Conservation (phyloP, 2,329 filamentous ascomycete genomes). For the Aspergillus pseudotamarii region DNA sequence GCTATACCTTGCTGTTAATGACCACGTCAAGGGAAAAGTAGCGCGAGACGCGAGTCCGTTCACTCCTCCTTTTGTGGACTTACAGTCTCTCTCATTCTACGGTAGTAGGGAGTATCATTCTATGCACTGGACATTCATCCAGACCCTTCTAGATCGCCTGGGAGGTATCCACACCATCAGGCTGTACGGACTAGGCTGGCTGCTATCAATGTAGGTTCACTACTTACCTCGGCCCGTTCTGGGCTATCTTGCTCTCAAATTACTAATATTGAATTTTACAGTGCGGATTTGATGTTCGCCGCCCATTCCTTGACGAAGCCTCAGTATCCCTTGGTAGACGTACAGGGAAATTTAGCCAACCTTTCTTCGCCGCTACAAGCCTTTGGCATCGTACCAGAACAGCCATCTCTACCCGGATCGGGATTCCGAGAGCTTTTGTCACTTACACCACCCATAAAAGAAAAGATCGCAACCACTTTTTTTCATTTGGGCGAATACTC, state of each 20-base stretch:
- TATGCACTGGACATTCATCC: slow-evolving; percentile 12
- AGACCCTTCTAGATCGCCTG: slow-evolving; percentile 6
- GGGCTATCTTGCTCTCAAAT: neutral
- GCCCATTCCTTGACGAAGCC: slow-evolving; percentile 10
- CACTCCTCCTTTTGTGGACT: slow-evolving; percentile 1
- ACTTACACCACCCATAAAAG: slow-evolving; percentile 5
- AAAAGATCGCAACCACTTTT: slow-evolving; percentile 3
- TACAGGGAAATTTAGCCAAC: neutral
- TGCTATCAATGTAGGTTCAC: neutral
- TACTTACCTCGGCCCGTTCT: too few relatives aligned
- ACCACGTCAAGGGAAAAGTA: neutral
- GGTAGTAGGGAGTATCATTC: slow-evolving; percentile 13
- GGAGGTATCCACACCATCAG: slow-evolving; percentile 8
- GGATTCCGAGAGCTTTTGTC: slow-evolving; percentile 8
- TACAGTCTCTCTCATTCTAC: slow-evolving; percentile 12
- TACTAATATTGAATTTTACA: neutral
- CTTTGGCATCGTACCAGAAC: neutral
- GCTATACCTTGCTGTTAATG: slow-evolving; percentile 12
- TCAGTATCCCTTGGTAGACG: slow-evolving; percentile 4
- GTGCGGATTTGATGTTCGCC: slow-evolving; percentile 8
- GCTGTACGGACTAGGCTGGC: slow-evolving; percentile 8
- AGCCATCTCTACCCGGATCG: neutral
- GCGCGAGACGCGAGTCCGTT: slow-evolving; percentile 13
- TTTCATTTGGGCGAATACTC: slow-evolving; percentile 11
- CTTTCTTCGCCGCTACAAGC: neutral